Evolutionary conservation across 345 rosid genomes (phyloP), one percentile per base, ranked within the genome.

Genomic region (Gossypium sturtianum): DNA sequence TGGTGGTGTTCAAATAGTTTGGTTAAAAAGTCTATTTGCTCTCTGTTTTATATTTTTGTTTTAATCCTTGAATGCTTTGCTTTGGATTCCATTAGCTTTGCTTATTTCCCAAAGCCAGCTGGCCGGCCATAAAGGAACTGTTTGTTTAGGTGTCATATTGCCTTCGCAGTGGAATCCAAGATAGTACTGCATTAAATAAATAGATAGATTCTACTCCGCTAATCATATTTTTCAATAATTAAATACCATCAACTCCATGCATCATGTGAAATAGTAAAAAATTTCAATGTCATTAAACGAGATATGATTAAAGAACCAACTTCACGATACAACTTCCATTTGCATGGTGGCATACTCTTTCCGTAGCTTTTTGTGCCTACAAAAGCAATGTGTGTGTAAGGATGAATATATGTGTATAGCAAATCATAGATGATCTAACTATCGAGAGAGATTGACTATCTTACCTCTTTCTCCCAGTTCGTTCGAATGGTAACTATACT

Each of bases 301-400:
- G 38, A 29, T 29, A 29, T 29, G 38, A 29, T 29, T 4, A 29
- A 29, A 29, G 38, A 29, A 29, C 10, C 10, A 54, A 17, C 58
- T 49, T 70, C 74, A 70, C 22, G 56, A 38, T 19, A 15, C 63
- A 7, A 17, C 34, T 22, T 76, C 34, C 64, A 41, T 71, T 25
- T 9, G 20, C 71, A 38, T 47, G 22, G 17, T 66, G 73, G 43
- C 64, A 74, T 23, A 73, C 72, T 49, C 82, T 75, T 56, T 79
- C 77, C 11, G 73, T 44, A 75, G 88, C 86, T 76, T 85, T 85
- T 69, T 56, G 66, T 13, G 78, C 82, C 88, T 79, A 71, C 34
- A 13, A 19, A 66, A 13, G 58, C 19, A n/a, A 54, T n/a, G 20
- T 15, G 19, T 7, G 41, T 34, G 41, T 1, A 5, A 34, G 41